Evolutionary conservation across 2,329 filamentous ascomycete genomes (phyloP), one percentile per base, ranked within the genome.

Genomic region (Drechslerella dactyloides): DNA sequence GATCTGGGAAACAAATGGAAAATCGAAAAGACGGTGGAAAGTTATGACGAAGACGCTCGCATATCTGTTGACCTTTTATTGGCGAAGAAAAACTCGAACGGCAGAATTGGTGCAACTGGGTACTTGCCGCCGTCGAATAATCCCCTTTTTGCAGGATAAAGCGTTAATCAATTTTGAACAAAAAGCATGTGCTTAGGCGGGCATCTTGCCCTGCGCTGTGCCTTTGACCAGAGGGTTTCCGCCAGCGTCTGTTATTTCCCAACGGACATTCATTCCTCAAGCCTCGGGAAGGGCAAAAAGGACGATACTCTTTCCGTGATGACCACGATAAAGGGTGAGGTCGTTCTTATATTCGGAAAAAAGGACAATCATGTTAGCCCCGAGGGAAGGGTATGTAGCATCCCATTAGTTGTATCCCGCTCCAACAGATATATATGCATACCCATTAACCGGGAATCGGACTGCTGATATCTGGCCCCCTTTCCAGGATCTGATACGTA

Each of bases 341-440:
- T 94, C 15, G 84, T 90, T 69, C 89, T 96, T 87, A 96, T 97
- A 78, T 96, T 96, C 78, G 93, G 93, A 59, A 89, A 96, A 80
- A 88, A 89, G 78, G 93, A 97, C 79, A 96, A 88, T 66, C 93
- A 97, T 79, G 92, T 97, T 13, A 91, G 91, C 1, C 87, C 91
- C 40, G 85, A 85, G 44, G 93, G 93, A 1, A 85, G 93, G 54
- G 66, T 70, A 56, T 30, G 59, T 13, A 4, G 3, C 27, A 33
- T n/a, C n/a, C 27, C 27, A 33, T 33, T 4, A 33, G 4, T 8
- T n/a, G n/a, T 33, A 33, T 4, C 27, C 3, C 8, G 27, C 3
- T 33, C 8, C 27, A 33, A 33, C 27, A 33, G 3, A 33, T 8
- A 33, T 8, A 33, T 33, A 33, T 8, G 4, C 27, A 8, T 8